Evolutionary conservation across 768 basidiomycete species (phyloP), one percentile per base, ranked within the genome.

Genomic region (Lactifluus piperatus): DNA sequence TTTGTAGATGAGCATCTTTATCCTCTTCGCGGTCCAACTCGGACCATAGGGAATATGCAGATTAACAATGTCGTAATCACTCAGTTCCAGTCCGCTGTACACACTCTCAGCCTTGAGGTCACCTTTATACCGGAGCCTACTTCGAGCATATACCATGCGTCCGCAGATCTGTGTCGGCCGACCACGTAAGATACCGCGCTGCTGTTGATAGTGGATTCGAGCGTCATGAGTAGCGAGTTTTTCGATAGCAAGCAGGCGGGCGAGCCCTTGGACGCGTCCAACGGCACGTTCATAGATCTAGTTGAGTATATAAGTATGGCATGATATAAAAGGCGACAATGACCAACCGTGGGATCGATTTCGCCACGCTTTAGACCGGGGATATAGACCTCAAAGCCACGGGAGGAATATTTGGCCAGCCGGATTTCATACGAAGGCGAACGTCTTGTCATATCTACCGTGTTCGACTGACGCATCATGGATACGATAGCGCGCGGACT

Each of bases 381-480:
- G 6, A 84, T 76, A 60, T 79, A 79, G 22, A 84, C 75, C 65
- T 85, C 83, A 57, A 80, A 83, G 6, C 71, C 77, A 8, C 83
- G 72, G 5, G 70, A 63, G 0, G 79, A 74, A 67, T 85, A 83
- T 67, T 85, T 85, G 20, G 79, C 72, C 9, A 84, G 74, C 3
- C 83, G 76, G 27, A 83, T 77, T 72, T 84, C 83, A 62, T 85
- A 82, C 11, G 83, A 84, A 1, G 82, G 82, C 2, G 82, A 83
- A 36, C 83, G 75, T n/a, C 82, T 72, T 5, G 80, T 79, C 71
- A 82, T 76, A 65, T 83, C 83, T 52, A 82, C 76, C 0, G 79
- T 81, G 67, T 84, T 84, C 70, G 76, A 76, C 66, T 85, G 82
- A n/a, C 81, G 79, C 78, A 85, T 84, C 77, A 80, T 77, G 29